These are phyloP conservation scores for Populus alba DNA, from an alignment of 345 rosid species.

Conservation along the genomic window DNA sequence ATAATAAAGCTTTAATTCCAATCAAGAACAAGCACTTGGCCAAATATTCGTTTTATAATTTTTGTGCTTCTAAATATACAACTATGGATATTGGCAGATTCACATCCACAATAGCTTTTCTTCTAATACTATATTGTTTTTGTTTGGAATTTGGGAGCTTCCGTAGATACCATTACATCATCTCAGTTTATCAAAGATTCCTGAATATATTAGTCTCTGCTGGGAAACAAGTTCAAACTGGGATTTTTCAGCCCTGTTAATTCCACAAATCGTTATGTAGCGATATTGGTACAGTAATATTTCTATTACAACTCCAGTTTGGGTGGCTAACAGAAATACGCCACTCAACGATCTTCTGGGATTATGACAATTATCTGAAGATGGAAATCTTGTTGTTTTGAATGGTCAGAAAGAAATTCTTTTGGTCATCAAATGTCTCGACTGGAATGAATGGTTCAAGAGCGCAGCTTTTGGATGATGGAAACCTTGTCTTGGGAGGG, in stretches of 20 bases:
- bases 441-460: constrained; percentile 16
- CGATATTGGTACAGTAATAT: constrained; percentile 9
- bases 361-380: constrained; percentile 11
- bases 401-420: constrained; percentile 32
- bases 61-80: too few species aligned
- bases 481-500: constrained; percentile 48
- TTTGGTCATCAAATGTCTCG: constrained; percentile 53
- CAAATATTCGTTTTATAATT: too few species aligned
- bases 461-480: constrained; percentile 45
- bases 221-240: too few species aligned
- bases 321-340: constrained; percentile 14
- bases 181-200: too few species aligned
- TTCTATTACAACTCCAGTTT: not conserved
- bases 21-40: too few species aligned
- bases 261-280: constrained; percentile 3
- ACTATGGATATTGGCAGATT: too few species aligned
- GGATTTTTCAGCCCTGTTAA: constrained; percentile 12
- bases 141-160: too few species aligned
- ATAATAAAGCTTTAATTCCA: too few species aligned
- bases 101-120: too few species aligned
- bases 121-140: too few species aligned
- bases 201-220: too few species aligned
- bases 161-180: too few species aligned
- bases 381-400: constrained; percentile 46
- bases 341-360: constrained; percentile 33